phyloP scores from a whole-genome alignment of 2,329 filamentous ascomycete genomes.

The Cordyceps militaris region DNA sequence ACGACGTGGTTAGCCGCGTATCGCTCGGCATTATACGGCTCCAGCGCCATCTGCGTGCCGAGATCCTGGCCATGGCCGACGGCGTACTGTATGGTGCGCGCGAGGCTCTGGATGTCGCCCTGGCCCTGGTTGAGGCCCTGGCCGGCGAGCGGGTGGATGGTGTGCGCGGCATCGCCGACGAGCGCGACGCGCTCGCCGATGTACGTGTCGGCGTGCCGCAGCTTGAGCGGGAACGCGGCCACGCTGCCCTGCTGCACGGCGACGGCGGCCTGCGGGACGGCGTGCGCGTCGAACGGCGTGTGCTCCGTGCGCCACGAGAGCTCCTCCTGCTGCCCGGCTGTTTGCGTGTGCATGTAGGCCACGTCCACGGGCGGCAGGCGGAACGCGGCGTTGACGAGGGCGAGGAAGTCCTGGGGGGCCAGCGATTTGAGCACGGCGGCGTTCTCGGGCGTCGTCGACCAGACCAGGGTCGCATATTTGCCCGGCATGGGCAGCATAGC shows the following conservation, averaged over 20 bases:
- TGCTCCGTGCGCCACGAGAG: constrained; percentile 75
- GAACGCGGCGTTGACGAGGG: constrained; percentile 92
- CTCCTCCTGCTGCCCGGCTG: constrained; percentile 58
- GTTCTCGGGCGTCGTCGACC: constrained; percentile 81
- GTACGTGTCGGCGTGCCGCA: constrained; percentile 93
- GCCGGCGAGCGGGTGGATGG: constrained; percentile 86
- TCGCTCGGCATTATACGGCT: constrained; percentile 72
- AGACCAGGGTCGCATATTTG: constrained; percentile 78
- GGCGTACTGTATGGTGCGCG: constrained; percentile 65
- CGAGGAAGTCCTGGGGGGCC: constrained; percentile 63
- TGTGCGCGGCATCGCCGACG: constrained; percentile 91
- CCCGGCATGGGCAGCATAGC: constrained; percentile 86
- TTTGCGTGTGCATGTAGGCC: constrained; percentile 67
- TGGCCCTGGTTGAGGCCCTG: constrained; percentile 94
- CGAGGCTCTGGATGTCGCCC: constrained; percentile 76
- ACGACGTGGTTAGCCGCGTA: constrained; percentile 77
- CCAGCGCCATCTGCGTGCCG: constrained; percentile 69
- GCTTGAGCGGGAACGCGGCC: constrained; percentile 83
- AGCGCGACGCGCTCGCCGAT: constrained; percentile 84
- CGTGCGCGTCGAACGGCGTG: constrained; percentile 46
- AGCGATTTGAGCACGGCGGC: constrained; percentile 75
- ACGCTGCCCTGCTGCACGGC: constrained; percentile 71
- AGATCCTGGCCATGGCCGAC: constrained; percentile 82
- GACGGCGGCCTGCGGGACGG: constrained; percentile 58
- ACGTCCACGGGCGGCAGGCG: constrained; percentile 73